Evolutionary conservation across 768 basidiomycete genomes (phyloP).

Genomic region (Leccinellum albellum): DNA sequence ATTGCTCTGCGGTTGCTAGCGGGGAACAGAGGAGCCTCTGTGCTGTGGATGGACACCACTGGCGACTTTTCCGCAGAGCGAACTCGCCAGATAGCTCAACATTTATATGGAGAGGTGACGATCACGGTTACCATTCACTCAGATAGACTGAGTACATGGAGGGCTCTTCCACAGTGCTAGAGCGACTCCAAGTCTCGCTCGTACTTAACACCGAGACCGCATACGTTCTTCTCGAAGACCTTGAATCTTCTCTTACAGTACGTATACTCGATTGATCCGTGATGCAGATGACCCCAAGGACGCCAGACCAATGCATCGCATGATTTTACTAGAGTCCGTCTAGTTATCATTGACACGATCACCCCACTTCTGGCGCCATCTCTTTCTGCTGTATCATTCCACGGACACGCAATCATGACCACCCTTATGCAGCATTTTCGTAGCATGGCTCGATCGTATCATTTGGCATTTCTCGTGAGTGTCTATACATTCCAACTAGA

Average conservation of each 20-base stretch:
- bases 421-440: constrained; percentile 66
- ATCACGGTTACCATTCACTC: not conserved
- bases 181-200: constrained; percentile 55
- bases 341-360: constrained; percentile 62
- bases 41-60: constrained; percentile 69
- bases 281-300: constrained; percentile 1
- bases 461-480: constrained; percentile 54
- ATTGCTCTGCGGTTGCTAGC: constrained; percentile 53
- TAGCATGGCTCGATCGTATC: constrained; percentile 40
- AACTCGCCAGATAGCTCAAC: constrained; percentile 37
- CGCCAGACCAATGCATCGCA: constrained; percentile 9
- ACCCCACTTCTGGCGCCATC: constrained; percentile 62
- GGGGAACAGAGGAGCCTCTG: constrained; percentile 33
- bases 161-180: constrained; percentile 37
- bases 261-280: not conserved
- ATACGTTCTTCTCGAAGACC: constrained; percentile 45
- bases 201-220: constrained; percentile 58
- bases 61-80: constrained; percentile 61
- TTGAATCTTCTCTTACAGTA: constrained; percentile 33
- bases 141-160: constrained; percentile 13
- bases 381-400: constrained; percentile 61
- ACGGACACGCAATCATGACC: constrained; percentile 75
- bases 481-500: not conserved
- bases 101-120: constrained; percentile 25
- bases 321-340: constrained; percentile 30